phyloP scores from a whole-genome alignment of 495 filamentous ascomycete genomes.

The Aspergillus bridgeri region DNA sequence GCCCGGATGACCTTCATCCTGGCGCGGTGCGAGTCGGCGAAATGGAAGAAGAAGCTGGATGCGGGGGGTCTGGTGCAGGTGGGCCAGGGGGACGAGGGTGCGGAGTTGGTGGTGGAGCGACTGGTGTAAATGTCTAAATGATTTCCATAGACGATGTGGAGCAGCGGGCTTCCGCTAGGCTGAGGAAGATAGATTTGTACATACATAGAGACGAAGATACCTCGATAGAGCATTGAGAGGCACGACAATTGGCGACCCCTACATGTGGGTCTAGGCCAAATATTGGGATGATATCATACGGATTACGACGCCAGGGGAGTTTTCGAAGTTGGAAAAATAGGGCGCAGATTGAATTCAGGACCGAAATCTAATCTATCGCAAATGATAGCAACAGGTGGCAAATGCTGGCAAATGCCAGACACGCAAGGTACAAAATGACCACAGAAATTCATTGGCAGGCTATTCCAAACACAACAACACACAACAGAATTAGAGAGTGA shows the following conservation, averaged over 20 bases:
- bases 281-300: background rate
- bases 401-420: background rate
- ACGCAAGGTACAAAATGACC: background rate
- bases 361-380: slow-evolving; percentile 7
- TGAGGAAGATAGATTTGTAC: background rate
- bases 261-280: background rate
- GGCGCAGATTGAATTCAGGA: background rate
- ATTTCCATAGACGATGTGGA: slow-evolving; percentile 5
- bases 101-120: slow-evolving; percentile 36
- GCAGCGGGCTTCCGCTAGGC: slow-evolving; percentile 17
- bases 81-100: slow-evolving; percentile 18
- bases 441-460: background rate
- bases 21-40: slow-evolving; percentile 76
- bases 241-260: too few relatives aligned
- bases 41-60: slow-evolving; percentile 86
- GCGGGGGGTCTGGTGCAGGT: slow-evolving; percentile 54
- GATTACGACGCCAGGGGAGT: background rate
- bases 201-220: background rate
- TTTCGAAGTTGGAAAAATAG: background rate
- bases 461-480: slow-evolving; percentile 1
- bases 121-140: slow-evolving; percentile 27
- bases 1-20: slow-evolving; percentile 81
- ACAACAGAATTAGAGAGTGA: slow-evolving; percentile 9
- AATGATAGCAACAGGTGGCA: background rate
- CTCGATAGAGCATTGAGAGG: background rate